A percentile compares a stretch with the other conserved stretches of the same genome.
phyloP scores from a whole-genome alignment of 352 stramenopile genomes.

The Sclerospora graminicola region DNA sequence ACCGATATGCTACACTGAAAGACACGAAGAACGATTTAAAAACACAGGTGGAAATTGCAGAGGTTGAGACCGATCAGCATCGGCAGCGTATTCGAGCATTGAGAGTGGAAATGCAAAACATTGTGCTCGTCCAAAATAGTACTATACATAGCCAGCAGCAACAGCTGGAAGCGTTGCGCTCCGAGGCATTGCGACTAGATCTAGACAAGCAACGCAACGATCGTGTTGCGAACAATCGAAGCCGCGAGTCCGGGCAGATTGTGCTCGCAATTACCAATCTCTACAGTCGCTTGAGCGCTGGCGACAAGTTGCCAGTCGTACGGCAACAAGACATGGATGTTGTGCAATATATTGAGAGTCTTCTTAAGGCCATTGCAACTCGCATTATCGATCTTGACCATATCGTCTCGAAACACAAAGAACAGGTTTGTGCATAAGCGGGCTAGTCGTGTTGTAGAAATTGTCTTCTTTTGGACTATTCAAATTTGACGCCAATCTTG shows the following conservation, averaged over 20 bases:
- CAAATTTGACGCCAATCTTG: too few species aligned
- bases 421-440: too few species aligned
- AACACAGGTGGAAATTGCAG: constrained; percentile 48
- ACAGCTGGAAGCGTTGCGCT: constrained; percentile 65
- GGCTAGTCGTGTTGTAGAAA: too few species aligned
- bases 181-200: constrained; percentile 71
- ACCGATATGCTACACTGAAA: constrained; percentile 74
- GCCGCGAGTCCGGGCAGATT: constrained; percentile 82
- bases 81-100: constrained; percentile 64
- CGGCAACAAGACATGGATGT: constrained; percentile 69
- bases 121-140: constrained; percentile 78
- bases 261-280: constrained; percentile 89
- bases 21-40: constrained; percentile 85
- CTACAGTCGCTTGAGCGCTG: constrained; percentile 77
- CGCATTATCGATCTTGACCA: constrained; percentile 84
- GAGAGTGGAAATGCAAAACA: constrained; percentile 78
- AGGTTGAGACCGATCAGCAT: constrained; percentile 70
- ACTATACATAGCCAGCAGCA: constrained; percentile 77
- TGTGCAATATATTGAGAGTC: constrained; percentile 58
- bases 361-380: constrained; percentile 68
- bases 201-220: constrained; percentile 70
- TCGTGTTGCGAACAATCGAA: constrained; percentile 71
- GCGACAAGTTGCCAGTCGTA: constrained; percentile 59
- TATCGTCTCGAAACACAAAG: too few species aligned
- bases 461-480: too few species aligned